A percentile compares a stretch with the other conserved stretches of the same genome.
Conservation (phyloP, 352 stramenopile genomes). For the Blastocystis sp. region DNA sequence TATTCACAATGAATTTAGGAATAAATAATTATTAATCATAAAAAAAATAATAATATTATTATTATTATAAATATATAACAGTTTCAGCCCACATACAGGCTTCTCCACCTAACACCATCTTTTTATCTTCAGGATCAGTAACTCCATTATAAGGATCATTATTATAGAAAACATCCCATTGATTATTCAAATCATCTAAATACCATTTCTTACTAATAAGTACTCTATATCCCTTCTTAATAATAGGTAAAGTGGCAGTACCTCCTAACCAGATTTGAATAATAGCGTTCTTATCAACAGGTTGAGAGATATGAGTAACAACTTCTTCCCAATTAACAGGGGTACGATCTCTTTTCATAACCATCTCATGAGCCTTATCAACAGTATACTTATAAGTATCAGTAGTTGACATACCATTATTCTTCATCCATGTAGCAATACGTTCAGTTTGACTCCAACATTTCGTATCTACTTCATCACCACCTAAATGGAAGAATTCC, state of each 20-base stretch:
- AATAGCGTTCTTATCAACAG: conserved; percentile 40
- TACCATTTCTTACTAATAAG: conserved; percentile 47
- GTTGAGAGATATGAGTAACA: conserved; percentile 42
- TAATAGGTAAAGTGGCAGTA: conserved; percentile 34
- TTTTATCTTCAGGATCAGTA: not conserved
- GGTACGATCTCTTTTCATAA: conserved; percentile 37
- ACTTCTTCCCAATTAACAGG: conserved; percentile 52
- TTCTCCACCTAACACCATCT: conserved; percentile 47
- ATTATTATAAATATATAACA: too few relatives aligned
- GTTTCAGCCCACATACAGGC: conserved; percentile 45
- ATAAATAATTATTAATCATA: too few relatives aligned
- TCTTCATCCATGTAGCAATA: conserved; percentile 39
- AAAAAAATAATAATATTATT: too few relatives aligned
- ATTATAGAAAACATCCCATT: conserved; percentile 47
- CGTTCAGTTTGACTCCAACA: conserved; percentile 33
- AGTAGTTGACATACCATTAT: conserved; percentile 39
- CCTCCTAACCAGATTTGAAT: conserved; percentile 46
- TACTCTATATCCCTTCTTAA: conserved; percentile 40
- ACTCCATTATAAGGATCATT: conserved; percentile 45
- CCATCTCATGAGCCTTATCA: conserved; percentile 39
- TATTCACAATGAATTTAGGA: too few relatives aligned
- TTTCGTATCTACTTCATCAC: conserved; percentile 39
- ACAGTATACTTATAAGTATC: conserved; percentile 51
- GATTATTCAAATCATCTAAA: conserved; percentile 47
- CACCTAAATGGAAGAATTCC: conserved; percentile 39